Percentiles rank a stretch among this genome's conserved stretches.
phyloP scores from a whole-genome alignment of 169 alveolate genomes.

The Eimeria sp. region DNA sequence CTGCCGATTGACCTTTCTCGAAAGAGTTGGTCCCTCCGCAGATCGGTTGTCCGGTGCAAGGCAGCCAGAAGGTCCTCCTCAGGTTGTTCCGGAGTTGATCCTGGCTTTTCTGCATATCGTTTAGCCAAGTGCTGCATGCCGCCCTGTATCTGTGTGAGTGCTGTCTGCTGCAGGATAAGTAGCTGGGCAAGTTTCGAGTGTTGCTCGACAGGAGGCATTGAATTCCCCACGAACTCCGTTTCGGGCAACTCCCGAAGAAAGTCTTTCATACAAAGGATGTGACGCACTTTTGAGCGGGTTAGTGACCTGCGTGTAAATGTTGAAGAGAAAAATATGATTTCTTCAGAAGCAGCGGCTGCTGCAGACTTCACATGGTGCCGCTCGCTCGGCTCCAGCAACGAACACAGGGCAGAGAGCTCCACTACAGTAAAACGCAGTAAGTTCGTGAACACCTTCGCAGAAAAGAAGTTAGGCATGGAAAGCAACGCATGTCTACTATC shows the following conservation, averaged over 20 bases:
- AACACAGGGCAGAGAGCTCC: conserved; percentile 2
- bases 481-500: neutral
- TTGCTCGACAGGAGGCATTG: neutral
- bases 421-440: neutral
- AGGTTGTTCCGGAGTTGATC: neutral
- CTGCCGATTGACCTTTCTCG: neutral
- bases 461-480: neutral
- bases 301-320: neutral
- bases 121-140: neutral
- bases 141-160: neutral
- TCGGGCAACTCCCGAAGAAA: neutral
- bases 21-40: neutral
- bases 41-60: neutral
- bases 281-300: neutral
- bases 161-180: neutral
- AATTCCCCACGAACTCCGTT: neutral
- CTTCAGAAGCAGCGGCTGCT: neutral
- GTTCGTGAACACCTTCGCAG: neutral
- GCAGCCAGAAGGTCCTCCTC: neutral
- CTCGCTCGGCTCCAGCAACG: neutral
- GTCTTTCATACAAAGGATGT: neutral
- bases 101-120: too few relatives aligned
- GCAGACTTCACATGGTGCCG: neutral
- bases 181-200: neutral
- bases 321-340: too few relatives aligned